Base-by-base conservation (phyloP, 2,329 filamentous ascomycete species). In the Penicillium fuscoglaucum region DNA sequence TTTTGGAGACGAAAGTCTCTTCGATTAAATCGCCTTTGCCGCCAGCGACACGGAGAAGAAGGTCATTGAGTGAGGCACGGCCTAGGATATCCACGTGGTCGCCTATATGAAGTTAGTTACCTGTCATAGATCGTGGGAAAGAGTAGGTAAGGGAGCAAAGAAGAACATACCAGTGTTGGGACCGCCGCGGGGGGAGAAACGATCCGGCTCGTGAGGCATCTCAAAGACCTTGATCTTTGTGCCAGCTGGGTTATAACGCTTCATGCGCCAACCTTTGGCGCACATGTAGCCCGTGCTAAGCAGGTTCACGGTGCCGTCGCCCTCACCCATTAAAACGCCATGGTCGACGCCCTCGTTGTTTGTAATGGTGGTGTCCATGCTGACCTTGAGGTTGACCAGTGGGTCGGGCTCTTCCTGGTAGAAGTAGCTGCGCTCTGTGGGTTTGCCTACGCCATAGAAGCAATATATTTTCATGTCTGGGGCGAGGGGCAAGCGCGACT, bases 1-100 rank as follows among this genome's bases (percentile, higher is more conserved):
- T 98, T 60, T 90, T 89, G 63, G 91, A 96, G 53, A 90, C 83
- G 24, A 96, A 85, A 47, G 84, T 86, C 61, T 96, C 86, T 49
- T 88, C 80, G 63, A 99, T 93, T 29, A 86, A 82, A 59, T 93
- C 84, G 5, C 95, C 95, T 66, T 86, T 87, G 0, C 95, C 95
- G 0, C 91, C 92, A 0, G 91, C 95, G 10, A 99, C 89, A 52
- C 87, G 83, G 59, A 99, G 76, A 48, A 99, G 89, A 50, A 98
- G 79, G 74, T 99, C 95, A 69, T 99, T 99, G 28, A 99, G 81
- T 33, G 87, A 91, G 65, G 92, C 87, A 31, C 95, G 82, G 1
- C 95, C 95, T 3, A 99, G 82, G 58, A 99, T 99, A 72, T 99
- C 95, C 51, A 99, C 95, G 71, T 99, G 95, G 71, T 99, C 95